A percentile compares a stretch with the other conserved stretches of the same genome.
These are phyloP conservation scores for Roridomyces roridus DNA, from an alignment of 768 basidiomycete genomes.

Conservation along the genomic window DNA sequence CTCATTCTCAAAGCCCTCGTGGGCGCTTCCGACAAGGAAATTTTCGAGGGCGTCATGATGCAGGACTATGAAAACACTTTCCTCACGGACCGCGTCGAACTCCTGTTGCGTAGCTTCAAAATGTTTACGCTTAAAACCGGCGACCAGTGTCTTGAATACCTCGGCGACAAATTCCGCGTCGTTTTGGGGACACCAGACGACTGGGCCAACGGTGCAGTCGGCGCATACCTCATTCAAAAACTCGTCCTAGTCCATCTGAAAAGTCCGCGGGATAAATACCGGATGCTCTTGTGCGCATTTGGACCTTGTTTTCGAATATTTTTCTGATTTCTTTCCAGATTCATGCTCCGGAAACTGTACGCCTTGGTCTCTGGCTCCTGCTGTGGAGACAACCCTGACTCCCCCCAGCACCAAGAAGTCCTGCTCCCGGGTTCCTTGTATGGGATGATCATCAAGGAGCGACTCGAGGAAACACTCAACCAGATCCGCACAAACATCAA, in stretches of 20 bases:
- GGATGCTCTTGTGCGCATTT: slow-evolving; percentile 83
- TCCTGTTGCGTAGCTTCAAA: slow-evolving; percentile 94
- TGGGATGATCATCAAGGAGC: slow-evolving; percentile 98
- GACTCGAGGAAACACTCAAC: slow-evolving; percentile 87
- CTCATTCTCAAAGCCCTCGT: slow-evolving; percentile 93
- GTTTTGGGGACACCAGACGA: slow-evolving; percentile 92
- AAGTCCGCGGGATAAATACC: slow-evolving; percentile 90
- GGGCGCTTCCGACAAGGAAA: slow-evolving; percentile 91
- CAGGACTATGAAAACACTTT: slow-evolving; percentile 97
- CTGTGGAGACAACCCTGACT: slow-evolving; percentile 96
- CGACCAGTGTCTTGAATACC: slow-evolving; percentile 90
- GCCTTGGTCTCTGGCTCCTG: slow-evolving; percentile 89
- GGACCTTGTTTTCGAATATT: background rate
- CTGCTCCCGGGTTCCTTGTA: slow-evolving; percentile 92
- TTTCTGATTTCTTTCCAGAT: slow-evolving; percentile 52
- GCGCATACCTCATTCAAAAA: slow-evolving; percentile 82
- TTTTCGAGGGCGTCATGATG: slow-evolving; percentile 96
- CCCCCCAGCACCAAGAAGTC: slow-evolving; percentile 97
- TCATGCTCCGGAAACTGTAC: slow-evolving; percentile 97
- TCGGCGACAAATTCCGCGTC: slow-evolving; percentile 96
- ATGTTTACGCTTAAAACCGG: slow-evolving; percentile 87
- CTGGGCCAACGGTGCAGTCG: slow-evolving; percentile 84
- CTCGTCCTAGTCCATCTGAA: slow-evolving; percentile 90
- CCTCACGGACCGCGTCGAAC: slow-evolving; percentile 94
- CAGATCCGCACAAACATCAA: slow-evolving; percentile 72